A percentile compares a stretch with the other conserved stretches of the same genome.
phyloP scores from a whole-genome alignment of 345 rosid genomes.

The Brassica juncea region DNA sequence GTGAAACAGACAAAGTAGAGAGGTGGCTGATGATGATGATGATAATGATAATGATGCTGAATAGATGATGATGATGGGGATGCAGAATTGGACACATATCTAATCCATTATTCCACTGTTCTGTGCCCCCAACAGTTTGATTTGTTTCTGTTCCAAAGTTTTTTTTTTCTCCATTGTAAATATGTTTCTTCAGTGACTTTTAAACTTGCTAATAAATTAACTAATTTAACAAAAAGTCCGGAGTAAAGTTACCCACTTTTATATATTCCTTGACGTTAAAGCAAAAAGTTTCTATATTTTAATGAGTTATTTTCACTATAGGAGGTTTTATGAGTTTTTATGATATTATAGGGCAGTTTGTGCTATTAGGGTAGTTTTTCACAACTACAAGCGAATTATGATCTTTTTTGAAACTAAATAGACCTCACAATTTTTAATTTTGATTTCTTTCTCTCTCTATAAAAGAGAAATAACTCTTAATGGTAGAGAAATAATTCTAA shows the following conservation, averaged over 20 bases:
- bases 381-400: not conserved
- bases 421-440: no score
- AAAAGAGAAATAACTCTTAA: no score
- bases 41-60: constrained; percentile 24
- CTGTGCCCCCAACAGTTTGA: not conserved
- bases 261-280: constrained; percentile 31
- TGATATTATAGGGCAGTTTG: not conserved
- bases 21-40: constrained; percentile 57
- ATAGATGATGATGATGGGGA: not conserved
- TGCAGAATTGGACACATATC: constrained; percentile 35
- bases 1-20: constrained; percentile 63
- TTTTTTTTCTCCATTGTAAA: not conserved
- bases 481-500: no score
- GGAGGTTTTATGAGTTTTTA: no score
- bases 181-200: not conserved
- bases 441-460: no score
- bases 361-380: not conserved
- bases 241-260: constrained; percentile 19
- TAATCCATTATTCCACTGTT: constrained; percentile 28
- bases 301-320: not conserved
- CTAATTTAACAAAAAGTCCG: not conserved
- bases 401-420: no score
- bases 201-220: not conserved
- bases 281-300: constrained; percentile 10
- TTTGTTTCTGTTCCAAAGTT: not conserved